phyloP scores from a whole-genome alignment of 129 eudicot genomes.

The Tagetes erecta region DNA sequence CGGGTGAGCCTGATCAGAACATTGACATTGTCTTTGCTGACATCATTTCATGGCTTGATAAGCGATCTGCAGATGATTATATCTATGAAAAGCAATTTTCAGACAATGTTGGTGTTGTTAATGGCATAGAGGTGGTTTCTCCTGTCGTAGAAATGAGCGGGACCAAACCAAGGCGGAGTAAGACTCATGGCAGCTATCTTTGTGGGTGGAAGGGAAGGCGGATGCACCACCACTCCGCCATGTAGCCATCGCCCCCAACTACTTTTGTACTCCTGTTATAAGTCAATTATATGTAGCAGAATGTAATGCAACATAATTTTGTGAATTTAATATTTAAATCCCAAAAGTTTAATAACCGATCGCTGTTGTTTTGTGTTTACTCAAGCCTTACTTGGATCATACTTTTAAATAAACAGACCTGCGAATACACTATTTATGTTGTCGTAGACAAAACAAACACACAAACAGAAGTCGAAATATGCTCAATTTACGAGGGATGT shows the following conservation, averaged over 20 bases:
- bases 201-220: constrained; percentile 76
- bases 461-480: neutral
- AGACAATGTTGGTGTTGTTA: constrained; percentile 10
- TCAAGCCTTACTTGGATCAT: neutral
- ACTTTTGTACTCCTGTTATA: constrained; percentile 11
- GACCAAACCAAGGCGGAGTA: constrained; percentile 30
- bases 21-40: constrained; percentile 69
- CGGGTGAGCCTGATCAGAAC: constrained; percentile 85
- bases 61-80: constrained; percentile 40
- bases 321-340: constrained; percentile 5
- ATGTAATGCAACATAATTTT: constrained; percentile 10
- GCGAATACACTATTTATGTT: neutral
- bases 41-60: constrained; percentile 83
- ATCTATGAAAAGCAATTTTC: constrained; percentile 9
- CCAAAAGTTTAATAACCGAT: neutral
- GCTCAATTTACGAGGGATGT: neutral
- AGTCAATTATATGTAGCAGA: constrained; percentile 2
- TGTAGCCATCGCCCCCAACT: constrained; percentile 31
- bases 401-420: neutral
- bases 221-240: constrained; percentile 64
- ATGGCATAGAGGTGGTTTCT: constrained; percentile 28
- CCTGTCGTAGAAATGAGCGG: constrained; percentile 19
- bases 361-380: neutral
- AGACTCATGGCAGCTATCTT: constrained; percentile 43
- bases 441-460: neutral